A percentile compares a stretch with the other conserved stretches of the same genome.
These are phyloP conservation scores for Barnettozyma wickerhamii DNA, from an alignment of 805 yeast species.

Conservation along the genomic window DNA sequence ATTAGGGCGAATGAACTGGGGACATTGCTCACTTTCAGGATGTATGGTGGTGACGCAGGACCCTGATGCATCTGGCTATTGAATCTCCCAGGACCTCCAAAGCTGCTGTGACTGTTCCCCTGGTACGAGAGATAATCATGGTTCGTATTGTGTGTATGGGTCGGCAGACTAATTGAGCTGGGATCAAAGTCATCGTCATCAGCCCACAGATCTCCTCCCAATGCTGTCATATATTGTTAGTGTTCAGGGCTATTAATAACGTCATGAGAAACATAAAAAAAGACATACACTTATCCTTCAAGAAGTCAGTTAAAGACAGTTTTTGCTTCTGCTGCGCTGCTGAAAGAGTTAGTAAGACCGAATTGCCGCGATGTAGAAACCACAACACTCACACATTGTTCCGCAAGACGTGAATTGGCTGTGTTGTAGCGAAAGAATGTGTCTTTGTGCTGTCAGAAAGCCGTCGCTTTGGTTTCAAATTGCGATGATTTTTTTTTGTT, in stretches of 20 bases:
- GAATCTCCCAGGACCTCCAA: background rate
- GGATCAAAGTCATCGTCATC: conserved; percentile 62
- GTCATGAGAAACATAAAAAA: background rate
- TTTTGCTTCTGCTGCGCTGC: conserved; percentile 21
- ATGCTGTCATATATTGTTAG: conserved; percentile 10
- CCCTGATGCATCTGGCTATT: conserved; percentile 1
- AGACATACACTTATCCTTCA: conserved; percentile 21
- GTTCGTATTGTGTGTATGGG: conserved; percentile 7
- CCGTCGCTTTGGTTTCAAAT: background rate
- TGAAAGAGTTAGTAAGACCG: background rate
- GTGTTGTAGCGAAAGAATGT: background rate
- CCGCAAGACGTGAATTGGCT: background rate
- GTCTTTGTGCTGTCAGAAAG: background rate
- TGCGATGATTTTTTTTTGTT: background rate
- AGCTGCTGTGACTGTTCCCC: conserved; percentile 7
- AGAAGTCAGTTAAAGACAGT: conserved; percentile 23
- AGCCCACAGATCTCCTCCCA: conserved; percentile 57
- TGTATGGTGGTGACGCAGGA: conserved; percentile 49
- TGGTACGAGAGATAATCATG: conserved; percentile 7
- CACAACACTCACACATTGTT: conserved; percentile 1
- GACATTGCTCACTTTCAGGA: conserved; percentile 56
- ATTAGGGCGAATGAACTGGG: conserved; percentile 50
- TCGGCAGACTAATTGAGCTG: conserved; percentile 51
- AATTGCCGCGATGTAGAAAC: background rate
- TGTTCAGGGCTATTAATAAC: background rate